Base-by-base conservation (phyloP, 768 basidiomycete species). In the Pulveroboletus sp. region DNA sequence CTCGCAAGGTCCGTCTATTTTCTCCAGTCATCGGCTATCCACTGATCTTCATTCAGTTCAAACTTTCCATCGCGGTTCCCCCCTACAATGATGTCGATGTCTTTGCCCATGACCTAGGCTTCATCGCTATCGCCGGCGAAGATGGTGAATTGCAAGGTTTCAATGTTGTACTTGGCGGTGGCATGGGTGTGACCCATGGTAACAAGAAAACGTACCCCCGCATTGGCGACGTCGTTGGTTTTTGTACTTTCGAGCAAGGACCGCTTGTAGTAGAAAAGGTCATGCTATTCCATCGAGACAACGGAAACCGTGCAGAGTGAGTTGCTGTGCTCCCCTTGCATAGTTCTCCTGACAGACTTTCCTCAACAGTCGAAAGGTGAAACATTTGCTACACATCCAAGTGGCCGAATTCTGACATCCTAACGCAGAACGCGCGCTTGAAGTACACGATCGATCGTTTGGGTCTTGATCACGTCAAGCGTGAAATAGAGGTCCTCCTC, bases 121-220 rank as follows among this genome's bases (percentile, higher is more conserved):
- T 93, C 76, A 98, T 98, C 57, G 95, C 93, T 33, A 91, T 98
- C 58, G 80, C 90, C 27, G 80, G 83, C 56, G 72, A 80, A 50
- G 68, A 82, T 21, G 90, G 91, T 44, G 77, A 87, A 55, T 73
- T 99, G 17, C 76, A 78, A 46, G 96, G 96, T 38, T 99, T 96
- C 79, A 96, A 99, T 64, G 93, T 99, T 46, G 71, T 85, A 14
- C 75, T 91, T 39, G 96, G 96, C 49, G 96, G 96, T 58, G 96
- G 96, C 43, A 99, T 99, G 96, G 96, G 96, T 69, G 96, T 97
- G 39, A 98, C 96, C 1, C 95, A 98, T 60, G 93, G 93, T 31
- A 95, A 92, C 78, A 98, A 97, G 76, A 94, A 96, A 76, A 99
- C 96, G 0, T 98, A 98, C 67, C 96, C 96, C 40, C 86, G 96